phyloP scores from a whole-genome alignment of 768 basidiomycete species.

The Gloeopeniophorella convolvens region DNA sequence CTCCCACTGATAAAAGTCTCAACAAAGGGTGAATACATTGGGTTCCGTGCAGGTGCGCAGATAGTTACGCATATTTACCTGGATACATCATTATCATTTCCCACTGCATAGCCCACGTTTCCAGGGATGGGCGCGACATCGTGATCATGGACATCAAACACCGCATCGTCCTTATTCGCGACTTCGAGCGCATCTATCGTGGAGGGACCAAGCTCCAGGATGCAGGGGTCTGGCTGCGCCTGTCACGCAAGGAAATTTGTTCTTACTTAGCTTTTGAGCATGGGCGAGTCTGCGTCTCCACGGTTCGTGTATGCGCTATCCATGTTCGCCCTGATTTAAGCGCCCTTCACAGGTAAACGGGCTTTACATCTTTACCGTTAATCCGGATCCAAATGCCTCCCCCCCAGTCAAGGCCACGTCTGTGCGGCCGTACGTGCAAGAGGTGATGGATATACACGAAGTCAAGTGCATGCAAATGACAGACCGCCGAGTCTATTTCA shows the following conservation, averaged over 20 bases:
- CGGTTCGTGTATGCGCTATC: background rate
- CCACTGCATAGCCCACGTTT: conserved; percentile 31
- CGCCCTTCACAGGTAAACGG: background rate
- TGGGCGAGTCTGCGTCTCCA: conserved; percentile 5
- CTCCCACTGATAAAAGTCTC: conserved; percentile 2
- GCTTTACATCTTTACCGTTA: conserved; percentile 2
- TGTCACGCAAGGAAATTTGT: background rate
- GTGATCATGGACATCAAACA: conserved; percentile 25
- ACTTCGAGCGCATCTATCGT: conserved; percentile 27
- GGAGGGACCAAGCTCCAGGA: background rate
- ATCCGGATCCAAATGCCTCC: background rate
- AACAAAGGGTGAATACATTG: background rate
- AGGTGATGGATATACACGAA: background rate
- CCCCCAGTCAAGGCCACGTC: background rate
- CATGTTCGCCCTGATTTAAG: background rate
- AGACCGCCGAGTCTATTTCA: conserved; percentile 8
- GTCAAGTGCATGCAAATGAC: conserved; percentile 5
- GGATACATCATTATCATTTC: background rate
- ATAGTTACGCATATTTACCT: background rate
- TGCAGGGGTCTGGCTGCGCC: background rate
- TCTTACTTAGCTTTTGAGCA: conserved; percentile 1
- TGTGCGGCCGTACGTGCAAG: background rate
- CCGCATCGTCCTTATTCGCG: conserved; percentile 27
- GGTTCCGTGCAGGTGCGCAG: background rate
- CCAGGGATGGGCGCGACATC: conserved; percentile 29